phyloP scores from a whole-genome alignment of 2,329 filamentous ascomycete species.

The Colletotrichum cereale region DNA sequence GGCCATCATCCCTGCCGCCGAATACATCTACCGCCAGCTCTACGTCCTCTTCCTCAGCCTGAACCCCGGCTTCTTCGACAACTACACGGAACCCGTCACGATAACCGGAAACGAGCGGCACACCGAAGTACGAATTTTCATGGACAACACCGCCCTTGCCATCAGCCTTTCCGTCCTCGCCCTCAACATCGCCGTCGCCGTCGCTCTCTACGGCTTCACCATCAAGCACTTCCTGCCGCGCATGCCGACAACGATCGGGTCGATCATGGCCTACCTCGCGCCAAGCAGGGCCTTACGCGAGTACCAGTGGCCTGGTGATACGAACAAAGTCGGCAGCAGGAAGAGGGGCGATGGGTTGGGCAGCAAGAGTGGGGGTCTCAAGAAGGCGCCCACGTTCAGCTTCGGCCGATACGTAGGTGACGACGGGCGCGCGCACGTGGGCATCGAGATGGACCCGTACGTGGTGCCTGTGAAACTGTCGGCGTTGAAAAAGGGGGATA shows the following conservation, averaged over 20 bases:
- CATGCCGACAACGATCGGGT: constrained; percentile 64
- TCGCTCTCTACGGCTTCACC: constrained; percentile 56
- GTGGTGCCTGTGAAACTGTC: constrained; percentile 48
- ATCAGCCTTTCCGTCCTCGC: constrained; percentile 58
- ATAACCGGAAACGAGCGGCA: constrained; percentile 41
- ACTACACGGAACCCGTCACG: rapidly evolving
- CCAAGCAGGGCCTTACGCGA: constrained; percentile 56
- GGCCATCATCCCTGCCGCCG: constrained; percentile 36
- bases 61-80: constrained; percentile 56
- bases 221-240: constrained; percentile 60
- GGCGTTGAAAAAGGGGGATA: constrained; percentile 27
- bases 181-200: constrained; percentile 57
- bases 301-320: constrained; percentile 44
- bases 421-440: constrained; percentile 61
- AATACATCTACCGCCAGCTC: constrained; percentile 44
- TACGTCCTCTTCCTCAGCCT: constrained; percentile 52
- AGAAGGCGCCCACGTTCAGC: constrained; percentile 65
- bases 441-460: constrained; percentile 63
- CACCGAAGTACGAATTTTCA: constrained; percentile 59
- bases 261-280: constrained; percentile 60
- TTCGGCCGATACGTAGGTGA: constrained; percentile 63
- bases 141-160: constrained; percentile 59
- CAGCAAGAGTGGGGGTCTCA: constrained; percentile 49
- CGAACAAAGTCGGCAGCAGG: constrained; percentile 45
- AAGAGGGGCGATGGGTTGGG: constrained; percentile 40